Conservation (phyloP, 2,329 filamentous ascomycete genomes). For the Metarhizium humberi region DNA sequence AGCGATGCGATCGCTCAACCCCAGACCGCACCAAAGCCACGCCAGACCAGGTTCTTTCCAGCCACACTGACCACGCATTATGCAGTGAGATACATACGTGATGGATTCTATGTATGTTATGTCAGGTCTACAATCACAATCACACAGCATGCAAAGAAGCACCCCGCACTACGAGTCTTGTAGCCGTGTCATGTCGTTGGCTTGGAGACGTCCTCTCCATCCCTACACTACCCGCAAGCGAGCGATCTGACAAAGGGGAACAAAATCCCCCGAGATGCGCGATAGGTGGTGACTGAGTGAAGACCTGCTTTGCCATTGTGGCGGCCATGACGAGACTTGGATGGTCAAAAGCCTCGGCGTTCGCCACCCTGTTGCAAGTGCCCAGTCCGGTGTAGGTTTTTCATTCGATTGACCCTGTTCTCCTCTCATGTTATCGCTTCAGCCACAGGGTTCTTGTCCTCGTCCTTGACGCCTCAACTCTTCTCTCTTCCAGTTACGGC, state of each 20-base stretch:
- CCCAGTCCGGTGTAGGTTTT: not conserved
- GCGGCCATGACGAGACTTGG: not conserved
- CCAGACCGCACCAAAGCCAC: conserved; percentile 5
- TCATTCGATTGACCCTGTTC: not conserved
- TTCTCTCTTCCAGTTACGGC: not conserved
- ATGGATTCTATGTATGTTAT: not conserved
- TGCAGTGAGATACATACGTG: not conserved
- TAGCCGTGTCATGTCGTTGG: not conserved
- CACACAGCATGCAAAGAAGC: not conserved
- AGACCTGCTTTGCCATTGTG: not conserved
- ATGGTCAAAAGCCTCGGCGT: not conserved
- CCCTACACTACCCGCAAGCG: not conserved
- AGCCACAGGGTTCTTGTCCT: not conserved
- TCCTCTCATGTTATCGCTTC: not conserved
- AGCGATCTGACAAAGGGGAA: not conserved
- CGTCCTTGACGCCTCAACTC: not conserved
- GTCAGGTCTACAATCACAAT: not conserved
- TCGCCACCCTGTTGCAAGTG: not conserved
- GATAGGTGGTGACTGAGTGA: not conserved
- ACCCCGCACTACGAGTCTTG: conserved; percentile 1
- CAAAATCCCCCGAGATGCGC: not conserved
- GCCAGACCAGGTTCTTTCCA: conserved; percentile 2
- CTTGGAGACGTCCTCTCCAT: not conserved
- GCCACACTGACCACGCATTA: not conserved
- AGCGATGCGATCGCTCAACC: conserved; percentile 17